Evolutionary conservation across 2,329 filamentous ascomycete genomes (phyloP), one percentile per base, ranked within the genome.

Genomic region (Mariannaea sp.): DNA sequence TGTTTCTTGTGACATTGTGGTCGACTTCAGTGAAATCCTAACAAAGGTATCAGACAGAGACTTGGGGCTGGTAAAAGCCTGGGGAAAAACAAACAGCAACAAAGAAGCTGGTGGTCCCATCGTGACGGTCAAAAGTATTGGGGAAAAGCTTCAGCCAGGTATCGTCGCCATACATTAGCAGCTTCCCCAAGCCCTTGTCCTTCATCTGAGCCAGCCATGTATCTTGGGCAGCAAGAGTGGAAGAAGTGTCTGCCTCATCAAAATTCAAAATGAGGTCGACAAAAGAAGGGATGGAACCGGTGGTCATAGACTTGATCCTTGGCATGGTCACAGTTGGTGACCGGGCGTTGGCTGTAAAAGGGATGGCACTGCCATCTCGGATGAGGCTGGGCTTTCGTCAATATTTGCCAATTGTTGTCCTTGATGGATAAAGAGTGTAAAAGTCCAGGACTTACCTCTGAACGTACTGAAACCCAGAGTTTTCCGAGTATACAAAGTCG

Each of bases 251-350:
- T 14, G 87, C 92, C 73, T 99, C 94, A 60, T 95, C 90, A 69
- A 99, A 90, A 69, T 97, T 99, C 54, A 99, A 81, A 57, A 99
- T 96, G 13, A 97, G 88, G 71, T 99, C 94, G 55, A 97, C 84
- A 71, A 99, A 99, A 2, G 93, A 97, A 3, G 94, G 94, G n/a
- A 96, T 94, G 2, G 93, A 97, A 56, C 94, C 94, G 1, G 94
- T 97, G 1, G 94, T 99, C 59, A 99, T 92, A 42, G 94, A 92
- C 75, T 99, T 99, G 66, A 99, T 86, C 57, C 93, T 87, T 35
- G 94, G 94, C 94, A 99, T 97, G 14, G 94, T 99, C 57, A 99
- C 93, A 7, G 94, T 99, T 2, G 94, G 94, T 45, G 95, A 92
- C n/a, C 90, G 89, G 14, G 94, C 94, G 80, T 96, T 89, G 27